Conservation (phyloP, 73 alveolate genomes). For the Paramecium pentaurelia region DNA sequence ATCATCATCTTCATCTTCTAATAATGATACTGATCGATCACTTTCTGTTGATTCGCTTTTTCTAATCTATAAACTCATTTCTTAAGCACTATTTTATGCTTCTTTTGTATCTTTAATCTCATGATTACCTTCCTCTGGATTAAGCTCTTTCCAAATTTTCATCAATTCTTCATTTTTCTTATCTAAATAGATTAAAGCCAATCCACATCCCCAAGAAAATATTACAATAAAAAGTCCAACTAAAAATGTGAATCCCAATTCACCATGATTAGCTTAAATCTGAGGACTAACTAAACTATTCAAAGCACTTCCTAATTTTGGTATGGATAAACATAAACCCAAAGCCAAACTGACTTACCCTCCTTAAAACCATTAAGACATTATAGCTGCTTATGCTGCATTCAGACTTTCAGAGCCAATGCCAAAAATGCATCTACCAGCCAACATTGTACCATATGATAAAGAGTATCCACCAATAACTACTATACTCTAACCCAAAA, state of each 20-base stretch:
- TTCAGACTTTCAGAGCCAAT: conserved; percentile 24
- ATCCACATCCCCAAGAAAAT: conserved; percentile 31
- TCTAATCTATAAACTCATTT: not conserved
- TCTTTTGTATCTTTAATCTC: not conserved
- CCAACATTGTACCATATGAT: not conserved
- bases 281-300: conserved; percentile 15
- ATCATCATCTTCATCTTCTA: not conserved
- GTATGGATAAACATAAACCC: conserved; percentile 21
- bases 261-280: not conserved
- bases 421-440: conserved; percentile 30
- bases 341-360: not conserved
- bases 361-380: not conserved
- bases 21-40: not conserved
- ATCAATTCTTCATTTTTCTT: not conserved
- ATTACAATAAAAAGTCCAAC: not conserved
- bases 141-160: not conserved
- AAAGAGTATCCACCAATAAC: conserved; percentile 26
- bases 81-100: not conserved
- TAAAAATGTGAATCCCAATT: conserved; percentile 9
- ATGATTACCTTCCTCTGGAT: not conserved
- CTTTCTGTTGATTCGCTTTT: not conserved
- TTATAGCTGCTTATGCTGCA: conserved; percentile 47
- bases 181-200: not conserved
- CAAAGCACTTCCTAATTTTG: conserved; percentile 35
- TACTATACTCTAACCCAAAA: not conserved